These are phyloP conservation scores for Apostasia shenzhenica DNA, from an alignment of 106 monocot genomes.

Conservation along the genomic window DNA sequence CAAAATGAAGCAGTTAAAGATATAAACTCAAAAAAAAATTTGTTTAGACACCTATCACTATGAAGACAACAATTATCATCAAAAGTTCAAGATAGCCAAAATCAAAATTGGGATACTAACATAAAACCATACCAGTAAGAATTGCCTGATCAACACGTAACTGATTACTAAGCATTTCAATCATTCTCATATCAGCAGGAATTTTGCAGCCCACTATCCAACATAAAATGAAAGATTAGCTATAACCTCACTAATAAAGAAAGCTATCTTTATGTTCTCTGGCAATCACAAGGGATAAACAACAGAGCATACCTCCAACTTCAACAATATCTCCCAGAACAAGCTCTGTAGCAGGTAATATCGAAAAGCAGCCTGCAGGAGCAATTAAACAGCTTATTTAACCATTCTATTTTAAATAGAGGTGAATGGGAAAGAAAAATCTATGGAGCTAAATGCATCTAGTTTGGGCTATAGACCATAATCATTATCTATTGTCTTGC, in stretches of 20 bases:
- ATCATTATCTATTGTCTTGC: too few species aligned
- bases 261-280: background rate
- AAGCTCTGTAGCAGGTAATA: constrained; percentile 91
- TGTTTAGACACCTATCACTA: too few species aligned
- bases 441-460: too few species aligned
- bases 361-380: constrained; percentile 86
- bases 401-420: too few species aligned
- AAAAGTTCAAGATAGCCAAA: background rate
- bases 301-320: constrained; percentile 66
- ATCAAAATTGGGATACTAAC: background rate
- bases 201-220: constrained; percentile 87
- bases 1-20: too few species aligned
- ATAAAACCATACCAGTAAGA: constrained; percentile 71
- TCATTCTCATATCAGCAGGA: constrained; percentile 93
- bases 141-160: constrained; percentile 99
- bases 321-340: constrained; percentile 99
- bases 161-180: constrained; percentile 93
- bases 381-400: background rate
- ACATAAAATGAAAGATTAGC: constrained; percentile 4
- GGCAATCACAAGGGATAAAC: background rate
- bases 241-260: background rate
- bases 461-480: too few species aligned
- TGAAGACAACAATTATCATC: background rate
- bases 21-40: too few species aligned
- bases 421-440: too few species aligned